Percentiles rank a stretch among this genome's conserved stretches.
Conservation (phyloP, 305 asterid species). For the Solanum chacoense region DNA sequence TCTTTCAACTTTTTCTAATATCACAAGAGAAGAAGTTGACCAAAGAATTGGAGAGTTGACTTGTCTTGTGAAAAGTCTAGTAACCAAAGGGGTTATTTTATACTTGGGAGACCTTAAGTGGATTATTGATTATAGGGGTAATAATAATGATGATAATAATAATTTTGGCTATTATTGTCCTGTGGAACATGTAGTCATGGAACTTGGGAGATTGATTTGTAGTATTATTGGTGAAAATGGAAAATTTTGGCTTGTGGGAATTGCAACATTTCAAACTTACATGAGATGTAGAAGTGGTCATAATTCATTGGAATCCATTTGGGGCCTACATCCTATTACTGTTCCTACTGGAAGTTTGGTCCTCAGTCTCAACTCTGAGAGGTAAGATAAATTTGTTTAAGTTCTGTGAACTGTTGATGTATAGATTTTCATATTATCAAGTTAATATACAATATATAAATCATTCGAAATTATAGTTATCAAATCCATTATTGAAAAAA, state of each 20-base stretch:
- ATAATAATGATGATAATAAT: neutral
- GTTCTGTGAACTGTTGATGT: neutral
- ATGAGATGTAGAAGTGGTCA: conserved; percentile 60
- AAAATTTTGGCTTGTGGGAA: conserved; percentile 69
- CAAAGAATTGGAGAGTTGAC: conserved; percentile 47
- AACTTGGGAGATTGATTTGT: conserved; percentile 54
- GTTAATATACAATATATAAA: neutral
- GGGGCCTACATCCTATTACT: conserved; percentile 79
- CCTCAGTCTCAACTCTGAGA: conserved; percentile 43
- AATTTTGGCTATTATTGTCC: conserved; percentile 36
- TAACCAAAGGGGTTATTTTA: conserved; percentile 54
- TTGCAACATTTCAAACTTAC: conserved; percentile 68
- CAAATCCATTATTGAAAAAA: neutral
- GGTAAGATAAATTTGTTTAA: conserved; percentile 21
- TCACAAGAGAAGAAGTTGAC: conserved; percentile 48
- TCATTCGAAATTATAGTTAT: neutral
- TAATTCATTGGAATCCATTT: conserved; percentile 51
- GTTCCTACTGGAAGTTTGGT: conserved; percentile 50
- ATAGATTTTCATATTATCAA: neutral
- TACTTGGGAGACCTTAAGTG: conserved; percentile 81
- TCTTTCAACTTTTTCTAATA: conserved; percentile 38
- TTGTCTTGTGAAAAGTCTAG: conserved; percentile 38
- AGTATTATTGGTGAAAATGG: conserved; percentile 41
- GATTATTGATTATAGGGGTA: conserved; percentile 52
- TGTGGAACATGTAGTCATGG: conserved; percentile 81